phyloP scores from a whole-genome alignment of 768 basidiomycete species.

The Floccularia luteovirens region DNA sequence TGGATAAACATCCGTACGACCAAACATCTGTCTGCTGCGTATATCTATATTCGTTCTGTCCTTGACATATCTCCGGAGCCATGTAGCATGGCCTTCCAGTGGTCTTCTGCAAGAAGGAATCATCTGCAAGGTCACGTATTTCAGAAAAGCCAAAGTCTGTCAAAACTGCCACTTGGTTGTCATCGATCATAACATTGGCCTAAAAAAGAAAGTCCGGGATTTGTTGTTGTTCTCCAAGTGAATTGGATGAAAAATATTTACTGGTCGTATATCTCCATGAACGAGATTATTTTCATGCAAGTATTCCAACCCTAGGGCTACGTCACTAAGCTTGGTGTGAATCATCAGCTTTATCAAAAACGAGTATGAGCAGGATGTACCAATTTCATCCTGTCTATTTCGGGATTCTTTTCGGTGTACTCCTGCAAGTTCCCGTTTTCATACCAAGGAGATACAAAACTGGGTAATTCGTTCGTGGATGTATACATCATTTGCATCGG shows the following conservation, averaged over 20 bases:
- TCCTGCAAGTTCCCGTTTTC: neutral
- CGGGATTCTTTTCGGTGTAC: neutral
- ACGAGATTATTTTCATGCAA: slow-evolving; percentile 2
- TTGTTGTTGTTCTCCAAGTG: no score
- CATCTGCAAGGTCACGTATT: neutral
- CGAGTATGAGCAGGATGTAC: neutral
- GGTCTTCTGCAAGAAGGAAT: no score
- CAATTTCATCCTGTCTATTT: slow-evolving; percentile 3
- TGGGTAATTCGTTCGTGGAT: neutral
- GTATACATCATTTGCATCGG: neutral
- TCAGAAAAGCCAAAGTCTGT: slow-evolving; percentile 6
- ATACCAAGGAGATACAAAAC: neutral
- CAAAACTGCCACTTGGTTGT: slow-evolving; percentile 1
- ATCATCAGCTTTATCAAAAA: neutral
- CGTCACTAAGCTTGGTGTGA: slow-evolving; percentile 1
- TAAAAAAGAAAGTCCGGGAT: neutral
- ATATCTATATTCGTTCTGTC: no score
- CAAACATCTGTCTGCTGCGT: no score
- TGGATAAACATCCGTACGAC: no score
- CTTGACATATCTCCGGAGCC: no score
- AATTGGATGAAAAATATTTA: no score
- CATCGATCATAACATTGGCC: slow-evolving; percentile 6
- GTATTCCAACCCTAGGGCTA: slow-evolving; percentile 1
- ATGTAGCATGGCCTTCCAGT: no score
- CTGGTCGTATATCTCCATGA: slow-evolving; percentile 5